A percentile compares a stretch with the other conserved stretches of the same genome.
Conservation (phyloP, 2,329 filamentous ascomycete species). For the Stromatinia cepivora region DNA sequence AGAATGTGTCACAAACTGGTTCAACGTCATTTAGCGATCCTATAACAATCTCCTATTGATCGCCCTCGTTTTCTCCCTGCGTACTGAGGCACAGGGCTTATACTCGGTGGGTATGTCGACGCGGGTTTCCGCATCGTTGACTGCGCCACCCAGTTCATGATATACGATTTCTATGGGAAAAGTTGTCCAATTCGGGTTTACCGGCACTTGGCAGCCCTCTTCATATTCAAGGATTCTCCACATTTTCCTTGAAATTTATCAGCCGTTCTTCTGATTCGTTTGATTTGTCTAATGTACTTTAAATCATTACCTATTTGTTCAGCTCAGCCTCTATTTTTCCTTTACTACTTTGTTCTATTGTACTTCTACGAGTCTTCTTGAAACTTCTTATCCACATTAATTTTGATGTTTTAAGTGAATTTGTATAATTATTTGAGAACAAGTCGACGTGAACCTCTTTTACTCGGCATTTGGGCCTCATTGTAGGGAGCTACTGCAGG, state of each 20-base stretch:
- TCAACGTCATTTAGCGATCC: conserved; percentile 12
- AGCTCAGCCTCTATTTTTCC: conserved; percentile 13
- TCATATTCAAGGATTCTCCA: conserved; percentile 1
- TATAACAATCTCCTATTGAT: conserved; percentile 6
- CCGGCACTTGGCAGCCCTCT: not conserved
- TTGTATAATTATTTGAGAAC: not conserved
- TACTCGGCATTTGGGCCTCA: not conserved
- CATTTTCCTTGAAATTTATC: not conserved
- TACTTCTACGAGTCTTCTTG: conserved; percentile 7
- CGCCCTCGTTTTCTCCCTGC: not conserved
- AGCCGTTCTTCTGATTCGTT: not conserved
- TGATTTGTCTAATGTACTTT: not conserved
- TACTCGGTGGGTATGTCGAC: conserved; percentile 8
- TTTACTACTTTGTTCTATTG: not conserved
- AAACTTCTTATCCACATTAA: not conserved
- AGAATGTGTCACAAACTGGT: not conserved
- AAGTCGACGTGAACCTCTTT: not conserved
- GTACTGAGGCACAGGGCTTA: conserved; percentile 6
- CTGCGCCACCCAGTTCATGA: not conserved
- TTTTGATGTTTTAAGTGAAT: not conserved
- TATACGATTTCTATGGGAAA: not conserved
- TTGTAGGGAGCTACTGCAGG: not conserved
- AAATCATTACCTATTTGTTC: conserved; percentile 14
- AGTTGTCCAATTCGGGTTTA: not conserved
- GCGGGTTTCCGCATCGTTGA: not conserved